Evolutionary conservation across 257 asterid genomes (phyloP).

Genomic region (Solanum medicagineum): DNA sequence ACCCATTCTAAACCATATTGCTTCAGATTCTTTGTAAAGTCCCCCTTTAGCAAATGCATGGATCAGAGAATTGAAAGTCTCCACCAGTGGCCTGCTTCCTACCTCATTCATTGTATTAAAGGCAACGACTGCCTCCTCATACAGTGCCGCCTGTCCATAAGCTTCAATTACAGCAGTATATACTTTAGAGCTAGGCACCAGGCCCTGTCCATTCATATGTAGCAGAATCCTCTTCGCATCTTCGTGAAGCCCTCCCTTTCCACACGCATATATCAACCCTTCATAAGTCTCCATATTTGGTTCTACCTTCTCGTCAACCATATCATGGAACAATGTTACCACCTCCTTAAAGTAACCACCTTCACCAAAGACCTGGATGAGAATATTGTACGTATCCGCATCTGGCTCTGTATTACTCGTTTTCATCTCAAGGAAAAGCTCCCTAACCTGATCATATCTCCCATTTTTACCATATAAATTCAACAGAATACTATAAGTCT

Average conservation of each 20-base stretch:
- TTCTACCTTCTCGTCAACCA: slow-evolving; percentile 85
- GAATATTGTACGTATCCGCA: slow-evolving; percentile 82
- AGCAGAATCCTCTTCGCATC: slow-evolving; percentile 68
- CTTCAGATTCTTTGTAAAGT: slow-evolving; percentile 83
- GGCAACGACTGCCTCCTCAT: slow-evolving; percentile 93
- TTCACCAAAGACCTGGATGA: slow-evolving; percentile 81
- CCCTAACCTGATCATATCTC: slow-evolving; percentile 84
- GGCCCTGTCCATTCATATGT: slow-evolving; percentile 62
- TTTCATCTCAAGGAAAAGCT: slow-evolving; percentile 93
- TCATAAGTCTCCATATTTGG: slow-evolving; percentile 97
- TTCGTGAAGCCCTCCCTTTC: slow-evolving; percentile 84
- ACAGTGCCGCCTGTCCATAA: slow-evolving; percentile 81
- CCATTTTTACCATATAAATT: slow-evolving; percentile 77
- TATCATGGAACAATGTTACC: slow-evolving; percentile 90
- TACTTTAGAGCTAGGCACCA: slow-evolving; percentile 77
- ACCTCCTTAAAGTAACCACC: slow-evolving; percentile 99
- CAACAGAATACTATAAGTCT: slow-evolving; percentile 72
- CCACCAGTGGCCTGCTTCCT: slow-evolving; percentile 65
- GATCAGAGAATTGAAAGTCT: slow-evolving; percentile 70
- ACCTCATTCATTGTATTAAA: slow-evolving; percentile 91
- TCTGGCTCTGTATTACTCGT: slow-evolving; percentile 82
- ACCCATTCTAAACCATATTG: slow-evolving; percentile 55
- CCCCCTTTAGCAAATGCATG: slow-evolving; percentile 83
- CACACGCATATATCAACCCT: slow-evolving; percentile 82
- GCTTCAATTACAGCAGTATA: slow-evolving; percentile 78